A percentile compares a stretch with the other conserved stretches of the same genome.
phyloP scores from a whole-genome alignment of 2,329 filamentous ascomycete genomes.

The Fusarium mexicanum region DNA sequence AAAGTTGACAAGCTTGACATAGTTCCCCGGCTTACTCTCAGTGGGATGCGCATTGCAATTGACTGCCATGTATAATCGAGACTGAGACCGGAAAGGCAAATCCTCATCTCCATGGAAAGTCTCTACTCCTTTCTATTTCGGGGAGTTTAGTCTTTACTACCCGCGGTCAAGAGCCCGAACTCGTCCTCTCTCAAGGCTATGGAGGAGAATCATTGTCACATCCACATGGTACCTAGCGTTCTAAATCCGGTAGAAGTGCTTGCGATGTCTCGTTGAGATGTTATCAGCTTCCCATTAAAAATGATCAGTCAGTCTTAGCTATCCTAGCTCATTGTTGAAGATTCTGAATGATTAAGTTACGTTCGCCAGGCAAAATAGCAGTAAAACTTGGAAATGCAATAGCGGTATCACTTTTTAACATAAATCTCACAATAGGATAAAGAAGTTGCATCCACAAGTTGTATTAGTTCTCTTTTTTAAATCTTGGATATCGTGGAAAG shows the following conservation, averaged over 20 bases:
- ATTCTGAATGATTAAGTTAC: accelerated
- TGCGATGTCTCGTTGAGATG: no score
- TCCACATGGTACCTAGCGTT: accelerated
- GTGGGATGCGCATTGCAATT: accelerated
- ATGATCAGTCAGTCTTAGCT: accelerated
- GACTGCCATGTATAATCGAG: background rate
- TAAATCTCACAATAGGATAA: background rate
- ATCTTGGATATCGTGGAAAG: no score
- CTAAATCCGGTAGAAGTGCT: accelerated
- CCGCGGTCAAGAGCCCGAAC: accelerated
- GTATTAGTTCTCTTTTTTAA: accelerated
- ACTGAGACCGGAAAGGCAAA: no score
- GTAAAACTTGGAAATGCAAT: background rate
- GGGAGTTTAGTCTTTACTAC: accelerated
- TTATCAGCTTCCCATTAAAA: accelerated
- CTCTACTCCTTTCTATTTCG: background rate
- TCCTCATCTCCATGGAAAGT: background rate
- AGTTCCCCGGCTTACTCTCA: background rate
- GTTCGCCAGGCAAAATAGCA: no score
- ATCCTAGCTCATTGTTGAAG: background rate
- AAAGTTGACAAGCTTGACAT: background rate
- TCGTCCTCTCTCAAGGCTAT: background rate
- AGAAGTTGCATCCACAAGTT: accelerated
- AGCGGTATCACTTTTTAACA: background rate
- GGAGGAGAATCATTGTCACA: background rate